Evolutionary conservation across 2,329 filamentous ascomycete species (phyloP), one percentile per base, ranked within the genome.

Genomic region (Diaporthe amygdali): DNA sequence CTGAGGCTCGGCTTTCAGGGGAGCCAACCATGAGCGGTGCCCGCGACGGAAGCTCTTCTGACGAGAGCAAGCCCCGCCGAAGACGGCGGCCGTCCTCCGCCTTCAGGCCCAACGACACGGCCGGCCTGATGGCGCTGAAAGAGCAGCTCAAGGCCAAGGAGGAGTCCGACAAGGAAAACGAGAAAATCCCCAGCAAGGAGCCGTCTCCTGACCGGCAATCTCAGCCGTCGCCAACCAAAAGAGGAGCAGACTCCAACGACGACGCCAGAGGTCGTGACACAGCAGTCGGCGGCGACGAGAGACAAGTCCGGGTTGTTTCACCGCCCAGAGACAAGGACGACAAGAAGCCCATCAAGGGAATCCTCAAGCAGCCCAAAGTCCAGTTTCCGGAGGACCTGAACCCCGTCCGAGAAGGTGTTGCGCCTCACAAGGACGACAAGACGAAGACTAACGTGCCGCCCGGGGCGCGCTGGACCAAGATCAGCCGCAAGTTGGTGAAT

Each of bases 381-480:
- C 93, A 92, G 77, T 98, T 98, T 77, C 96, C 96, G 0, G 95
- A 98, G 78, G 93, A 97, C 73, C 89, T 90, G 0, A 92, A 95
- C 75, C 92, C 94, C 0, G 87, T 97, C 44, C 90, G 95, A 25
- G 96, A 98, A 80, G 96, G 95, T 20, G 96, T 97, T 8, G 95
- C 95, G 2, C 95, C 95, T n/a, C 89, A 97, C 78, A 97, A 97
- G 82, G 94, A 97, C 78, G 91, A 94, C 61, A 91, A 92, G 80
- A 91, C 86, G 55, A 90, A 89, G 77, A 90, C 92, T 73, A 92
- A 94, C 47, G 93, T 94, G 39, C 93, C 93, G 0, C 83, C 91
- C 0, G 93, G 93, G 70, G 95, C 95, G 41, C 90, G 94, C 68
- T 98, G 95, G 95, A 98, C 95, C 56, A 97, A 96, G 84, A 95